Percentiles rank a stretch among this genome's conserved stretches.
These are phyloP conservation scores for Coemansia sp. DNA, from an alignment of 192 early-diverging fungal species.

Conservation along the genomic window DNA sequence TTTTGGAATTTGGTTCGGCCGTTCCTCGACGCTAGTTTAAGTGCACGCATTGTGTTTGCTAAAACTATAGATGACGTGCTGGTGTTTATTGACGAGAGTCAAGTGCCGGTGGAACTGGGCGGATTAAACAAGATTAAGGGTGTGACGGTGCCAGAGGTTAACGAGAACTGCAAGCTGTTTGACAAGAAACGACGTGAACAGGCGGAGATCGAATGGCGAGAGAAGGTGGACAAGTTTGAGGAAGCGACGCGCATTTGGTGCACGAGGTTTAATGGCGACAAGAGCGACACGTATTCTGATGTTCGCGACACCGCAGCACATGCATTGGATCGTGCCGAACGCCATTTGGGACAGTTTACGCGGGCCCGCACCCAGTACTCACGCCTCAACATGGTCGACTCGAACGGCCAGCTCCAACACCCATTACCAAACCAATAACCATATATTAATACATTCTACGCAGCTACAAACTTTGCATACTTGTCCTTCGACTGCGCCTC, in stretches of 20 bases:
- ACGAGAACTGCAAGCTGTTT: slow-evolving; percentile 34
- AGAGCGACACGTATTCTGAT: slow-evolving; percentile 1
- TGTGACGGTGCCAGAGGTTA: slow-evolving; percentile 26
- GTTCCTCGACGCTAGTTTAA: slow-evolving; percentile 42
- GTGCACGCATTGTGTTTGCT: slow-evolving; percentile 46
- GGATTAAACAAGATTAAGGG: slow-evolving; percentile 22
- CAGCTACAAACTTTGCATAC: slow-evolving; percentile 67
- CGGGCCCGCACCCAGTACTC: slow-evolving; percentile 23
- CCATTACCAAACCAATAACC: slow-evolving; percentile 6
- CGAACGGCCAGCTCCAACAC: slow-evolving; percentile 21
- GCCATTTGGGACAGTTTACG: slow-evolving; percentile 27
- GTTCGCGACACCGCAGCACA: slow-evolving; percentile 22
- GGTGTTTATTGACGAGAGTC: slow-evolving; percentile 35
- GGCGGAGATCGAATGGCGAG: slow-evolving; percentile 37
- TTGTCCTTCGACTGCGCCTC: slow-evolving; percentile 75
- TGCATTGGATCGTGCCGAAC: slow-evolving; percentile 24
- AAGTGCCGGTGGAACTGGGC: slow-evolving; percentile 33
- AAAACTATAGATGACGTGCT: slow-evolving; percentile 35
- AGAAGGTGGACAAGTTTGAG: slow-evolving; percentile 26
- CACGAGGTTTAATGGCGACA: neutral
- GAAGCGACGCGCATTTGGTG: slow-evolving; percentile 31
- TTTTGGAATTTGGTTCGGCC: slow-evolving; percentile 44
- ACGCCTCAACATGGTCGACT: slow-evolving; percentile 24
- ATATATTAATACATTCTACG: slow-evolving; percentile 5
- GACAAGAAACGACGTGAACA: slow-evolving; percentile 21